phyloP scores from a whole-genome alignment of 371 early-diverging fungal species.

The Mortierella sp. region DNA sequence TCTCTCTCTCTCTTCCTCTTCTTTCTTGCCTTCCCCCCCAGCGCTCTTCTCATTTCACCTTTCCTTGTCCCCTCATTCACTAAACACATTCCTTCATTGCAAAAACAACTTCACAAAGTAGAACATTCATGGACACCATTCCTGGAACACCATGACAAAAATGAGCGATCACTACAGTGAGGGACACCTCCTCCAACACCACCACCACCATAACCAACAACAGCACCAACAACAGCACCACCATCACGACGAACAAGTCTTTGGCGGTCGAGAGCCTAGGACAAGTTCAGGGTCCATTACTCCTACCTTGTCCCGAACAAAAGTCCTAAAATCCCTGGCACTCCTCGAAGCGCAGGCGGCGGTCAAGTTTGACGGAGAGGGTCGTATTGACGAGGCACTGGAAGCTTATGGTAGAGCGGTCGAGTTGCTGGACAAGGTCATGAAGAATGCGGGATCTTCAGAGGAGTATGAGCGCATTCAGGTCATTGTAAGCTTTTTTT shows the following conservation, averaged over 20 bases:
- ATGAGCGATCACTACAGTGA: neutral
- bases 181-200: neutral
- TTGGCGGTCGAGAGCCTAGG: neutral
- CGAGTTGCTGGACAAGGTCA: conserved; percentile 28
- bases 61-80: neutral
- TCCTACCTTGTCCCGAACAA: conserved; percentile 26
- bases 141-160: neutral
- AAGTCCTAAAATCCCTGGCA: conserved; percentile 34
- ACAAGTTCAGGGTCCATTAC: conserved; percentile 3
- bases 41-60: conserved; percentile 9
- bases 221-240: neutral
- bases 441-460: conserved; percentile 23
- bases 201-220: neutral
- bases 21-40: neutral
- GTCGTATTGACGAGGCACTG: conserved; percentile 29
- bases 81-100: neutral
- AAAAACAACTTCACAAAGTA: neutral
- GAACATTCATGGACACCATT: conserved; percentile 1
- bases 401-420: conserved; percentile 39
- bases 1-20: neutral
- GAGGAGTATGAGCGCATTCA: conserved; percentile 39
- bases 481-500: conserved; percentile 35
- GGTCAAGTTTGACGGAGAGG: conserved; percentile 42
- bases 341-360: conserved; percentile 45
- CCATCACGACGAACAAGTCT: neutral